These are phyloP conservation scores for Eruca vesicaria DNA, from an alignment of 441 rosid genomes.

Conservation along the genomic window DNA sequence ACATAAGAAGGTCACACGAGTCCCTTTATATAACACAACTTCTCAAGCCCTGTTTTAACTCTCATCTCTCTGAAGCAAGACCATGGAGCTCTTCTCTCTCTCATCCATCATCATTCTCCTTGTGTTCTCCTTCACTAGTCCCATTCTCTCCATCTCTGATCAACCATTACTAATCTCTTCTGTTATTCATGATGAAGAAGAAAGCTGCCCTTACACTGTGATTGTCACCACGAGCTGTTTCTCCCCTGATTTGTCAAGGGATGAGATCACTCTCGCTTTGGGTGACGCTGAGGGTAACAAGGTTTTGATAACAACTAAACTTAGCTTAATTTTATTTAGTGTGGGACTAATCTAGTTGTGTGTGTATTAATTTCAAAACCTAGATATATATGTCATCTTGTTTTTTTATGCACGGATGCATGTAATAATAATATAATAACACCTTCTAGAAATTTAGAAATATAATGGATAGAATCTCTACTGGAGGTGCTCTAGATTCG, in stretches of 20 bases:
- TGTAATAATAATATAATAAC: background rate
- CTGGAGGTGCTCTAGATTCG: too few relatives aligned
- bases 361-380: background rate
- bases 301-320: background rate
- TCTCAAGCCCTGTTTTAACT: background rate
- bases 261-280: conserved; percentile 18
- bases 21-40: background rate
- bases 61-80: background rate
- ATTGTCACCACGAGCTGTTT: conserved; percentile 30
- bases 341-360: background rate
- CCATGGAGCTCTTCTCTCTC: conserved; percentile 3
- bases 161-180: conserved; percentile 9
- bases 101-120: conserved; percentile 8
- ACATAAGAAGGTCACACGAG: background rate
- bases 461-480: too few relatives aligned
- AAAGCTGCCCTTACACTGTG: conserved; percentile 32
- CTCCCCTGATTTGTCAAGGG: conserved; percentile 28
- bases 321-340: background rate
- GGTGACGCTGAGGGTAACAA: conserved; percentile 26
- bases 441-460: background rate
- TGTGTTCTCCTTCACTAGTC: conserved; percentile 1
- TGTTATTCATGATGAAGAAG: conserved; percentile 10
- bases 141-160: background rate
- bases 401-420: background rate
- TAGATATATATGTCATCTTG: background rate